Evolutionary conservation across 208 protist species (phyloP).

Genomic region (Leptomonas pyrrhocoris): DNA sequence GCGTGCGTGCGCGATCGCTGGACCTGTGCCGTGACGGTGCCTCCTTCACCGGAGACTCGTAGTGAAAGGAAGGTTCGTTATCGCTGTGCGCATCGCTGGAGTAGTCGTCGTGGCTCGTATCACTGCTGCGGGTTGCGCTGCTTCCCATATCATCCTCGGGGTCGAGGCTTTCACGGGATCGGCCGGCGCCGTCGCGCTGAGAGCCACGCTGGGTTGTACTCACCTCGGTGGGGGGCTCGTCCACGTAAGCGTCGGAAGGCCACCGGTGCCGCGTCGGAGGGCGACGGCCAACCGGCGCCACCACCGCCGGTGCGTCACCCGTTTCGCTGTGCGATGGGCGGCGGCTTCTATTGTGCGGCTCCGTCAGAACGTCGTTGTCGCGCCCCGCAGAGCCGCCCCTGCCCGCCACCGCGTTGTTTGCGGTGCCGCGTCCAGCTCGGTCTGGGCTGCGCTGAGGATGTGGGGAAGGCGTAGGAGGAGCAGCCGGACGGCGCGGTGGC

Average conservation of each 20-base stretch:
- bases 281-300: slow-evolving; percentile 7
- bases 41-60: slow-evolving; percentile 21
- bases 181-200: neutral
- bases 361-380: slow-evolving; percentile 30
- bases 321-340: neutral
- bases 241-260: slow-evolving; percentile 35
- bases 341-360: slow-evolving; percentile 25
- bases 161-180: slow-evolving; percentile 28
- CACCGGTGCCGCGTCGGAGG: slow-evolving; percentile 23
- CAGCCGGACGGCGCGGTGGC: neutral
- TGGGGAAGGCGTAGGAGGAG: neutral
- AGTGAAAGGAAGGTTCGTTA: slow-evolving; percentile 3
- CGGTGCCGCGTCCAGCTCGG: neutral
- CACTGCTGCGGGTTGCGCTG: slow-evolving; percentile 10
- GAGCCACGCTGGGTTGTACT: slow-evolving; percentile 11
- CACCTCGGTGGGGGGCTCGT: slow-evolving; percentile 32
- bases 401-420: neutral
- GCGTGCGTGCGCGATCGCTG: neutral
- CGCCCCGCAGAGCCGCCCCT: neutral
- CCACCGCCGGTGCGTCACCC: neutral
- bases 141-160: slow-evolving; percentile 39
- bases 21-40: neutral
- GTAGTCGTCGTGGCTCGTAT: slow-evolving; percentile 6
- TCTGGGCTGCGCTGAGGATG: neutral
- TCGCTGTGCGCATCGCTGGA: slow-evolving; percentile 22